These are phyloP conservation scores for Cornus kousa DNA, from an alignment of 148 eudicot species.

Conservation along the genomic window DNA sequence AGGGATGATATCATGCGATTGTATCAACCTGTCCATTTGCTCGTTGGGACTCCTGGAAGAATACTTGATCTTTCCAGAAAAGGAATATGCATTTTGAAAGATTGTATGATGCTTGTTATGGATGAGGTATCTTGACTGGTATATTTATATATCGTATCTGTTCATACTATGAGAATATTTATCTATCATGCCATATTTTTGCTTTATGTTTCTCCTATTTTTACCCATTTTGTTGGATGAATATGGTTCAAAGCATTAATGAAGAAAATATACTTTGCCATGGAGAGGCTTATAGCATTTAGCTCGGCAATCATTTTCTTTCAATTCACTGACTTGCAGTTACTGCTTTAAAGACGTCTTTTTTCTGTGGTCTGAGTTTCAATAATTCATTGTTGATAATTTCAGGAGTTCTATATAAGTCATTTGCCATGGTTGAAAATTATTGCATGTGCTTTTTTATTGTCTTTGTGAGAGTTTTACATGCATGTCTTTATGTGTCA, in stretches of 20 bases:
- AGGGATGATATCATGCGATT: slow-evolving; percentile 88
- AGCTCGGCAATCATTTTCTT: too few species aligned
- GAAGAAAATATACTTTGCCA: too few species aligned
- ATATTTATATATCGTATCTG: not conserved
- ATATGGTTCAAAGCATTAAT: too few species aligned
- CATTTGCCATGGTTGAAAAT: too few species aligned
- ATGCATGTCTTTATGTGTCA: slow-evolving; percentile 8
- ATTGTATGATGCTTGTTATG: slow-evolving; percentile 81
- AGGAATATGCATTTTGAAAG: slow-evolving; percentile 74
- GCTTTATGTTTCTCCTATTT: too few species aligned
- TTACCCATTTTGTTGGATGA: not conserved
- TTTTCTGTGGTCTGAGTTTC: too few species aligned
- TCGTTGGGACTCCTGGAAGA: slow-evolving; percentile 92
- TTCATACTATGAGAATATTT: not conserved
- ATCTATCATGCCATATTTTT: not conserved
- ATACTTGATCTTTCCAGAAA: slow-evolving; percentile 85
- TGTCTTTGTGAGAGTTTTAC: slow-evolving; percentile 1
- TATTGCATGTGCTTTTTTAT: too few species aligned
- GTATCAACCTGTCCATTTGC: slow-evolving; percentile 87
- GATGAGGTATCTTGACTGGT: slow-evolving; percentile 61
- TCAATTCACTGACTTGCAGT: too few species aligned
- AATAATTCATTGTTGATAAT: too few species aligned
- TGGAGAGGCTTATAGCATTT: too few species aligned
- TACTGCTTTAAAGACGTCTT: too few species aligned
- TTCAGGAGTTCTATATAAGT: too few species aligned